These are phyloP conservation scores for Pelagophyceae sp. DNA, from an alignment of 352 stramenopile species.

Conservation along the genomic window DNA sequence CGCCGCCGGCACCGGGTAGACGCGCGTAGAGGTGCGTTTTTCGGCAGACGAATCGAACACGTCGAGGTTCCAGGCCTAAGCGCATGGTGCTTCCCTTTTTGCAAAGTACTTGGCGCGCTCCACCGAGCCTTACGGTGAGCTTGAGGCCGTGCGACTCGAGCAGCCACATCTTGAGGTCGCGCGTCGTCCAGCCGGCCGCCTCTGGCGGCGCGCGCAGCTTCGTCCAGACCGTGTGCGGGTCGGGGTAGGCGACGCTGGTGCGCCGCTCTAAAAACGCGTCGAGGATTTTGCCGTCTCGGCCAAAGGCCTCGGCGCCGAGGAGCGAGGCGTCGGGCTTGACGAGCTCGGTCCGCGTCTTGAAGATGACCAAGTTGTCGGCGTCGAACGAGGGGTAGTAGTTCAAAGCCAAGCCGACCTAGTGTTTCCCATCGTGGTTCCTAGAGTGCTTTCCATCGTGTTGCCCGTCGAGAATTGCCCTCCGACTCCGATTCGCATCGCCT, in stretches of 20 bases:
- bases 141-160: neutral
- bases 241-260: neutral
- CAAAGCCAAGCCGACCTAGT: conserved; percentile 4
- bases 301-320: neutral
- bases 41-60: neutral
- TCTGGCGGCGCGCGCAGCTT: neutral
- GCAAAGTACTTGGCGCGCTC: no score
- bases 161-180: neutral
- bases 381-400: conserved; percentile 21
- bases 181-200: neutral
- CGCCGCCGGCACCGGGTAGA: neutral
- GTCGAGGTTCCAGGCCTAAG: conserved; percentile 14
- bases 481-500: no score
- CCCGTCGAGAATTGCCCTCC: no score
- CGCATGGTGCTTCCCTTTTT: no score
- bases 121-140: no score
- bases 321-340: neutral
- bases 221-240: neutral
- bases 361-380: conserved; percentile 12
- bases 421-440: no score
- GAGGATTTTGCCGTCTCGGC: neutral
- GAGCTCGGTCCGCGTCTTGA: neutral
- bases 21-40: neutral
- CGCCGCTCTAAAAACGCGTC: neutral
- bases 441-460: no score